These are phyloP conservation scores for Ascochyta rabiei DNA, from an alignment of 2,329 filamentous ascomycete species.

Conservation along the genomic window DNA sequence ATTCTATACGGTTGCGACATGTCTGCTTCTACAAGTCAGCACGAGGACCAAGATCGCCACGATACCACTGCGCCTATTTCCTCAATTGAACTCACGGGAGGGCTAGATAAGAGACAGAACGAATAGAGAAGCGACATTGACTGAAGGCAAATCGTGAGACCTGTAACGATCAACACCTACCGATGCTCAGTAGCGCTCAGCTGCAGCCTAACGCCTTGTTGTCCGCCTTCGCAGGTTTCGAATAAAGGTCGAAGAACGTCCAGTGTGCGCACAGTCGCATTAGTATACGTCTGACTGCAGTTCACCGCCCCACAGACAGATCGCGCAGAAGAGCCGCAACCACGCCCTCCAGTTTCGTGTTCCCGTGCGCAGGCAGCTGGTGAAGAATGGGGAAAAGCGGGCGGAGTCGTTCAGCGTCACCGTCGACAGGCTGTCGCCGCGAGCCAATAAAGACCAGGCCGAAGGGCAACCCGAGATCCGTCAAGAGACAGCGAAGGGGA, in stretches of 20 bases:
- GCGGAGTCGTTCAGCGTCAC: constrained; percentile 14
- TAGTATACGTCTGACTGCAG: constrained; percentile 39
- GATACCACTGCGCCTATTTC: background rate
- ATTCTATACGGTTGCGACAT: constrained; percentile 36
- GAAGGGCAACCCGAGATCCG: background rate
- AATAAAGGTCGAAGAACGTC: constrained; percentile 25
- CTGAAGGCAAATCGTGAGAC: constrained; percentile 2
- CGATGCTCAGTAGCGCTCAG: constrained; percentile 22
- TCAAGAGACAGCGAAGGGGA: constrained; percentile 2
- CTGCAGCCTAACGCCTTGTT: constrained; percentile 42
- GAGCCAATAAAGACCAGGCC: constrained; percentile 1
- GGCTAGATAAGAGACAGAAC: background rate
- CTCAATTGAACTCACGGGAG: background rate
- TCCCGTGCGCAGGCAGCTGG: constrained; percentile 19
- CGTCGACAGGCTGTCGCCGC: constrained; percentile 1
- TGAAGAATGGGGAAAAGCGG: constrained; percentile 30
- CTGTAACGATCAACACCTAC: constrained; percentile 21
- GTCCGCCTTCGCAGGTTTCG: constrained; percentile 21
- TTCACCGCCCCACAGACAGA: constrained; percentile 35
- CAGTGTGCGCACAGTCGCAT: constrained; percentile 39
- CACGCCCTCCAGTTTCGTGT: constrained; percentile 5
- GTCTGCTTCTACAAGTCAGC: constrained; percentile 34
- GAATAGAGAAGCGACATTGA: background rate
- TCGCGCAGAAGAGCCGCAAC: constrained; percentile 12
- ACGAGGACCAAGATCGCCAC: constrained; percentile 19